Percentiles rank a stretch among this genome's conserved stretches.
phyloP scores from a whole-genome alignment of 2,329 filamentous ascomycete species.

The Aureobasidium pullulans region DNA sequence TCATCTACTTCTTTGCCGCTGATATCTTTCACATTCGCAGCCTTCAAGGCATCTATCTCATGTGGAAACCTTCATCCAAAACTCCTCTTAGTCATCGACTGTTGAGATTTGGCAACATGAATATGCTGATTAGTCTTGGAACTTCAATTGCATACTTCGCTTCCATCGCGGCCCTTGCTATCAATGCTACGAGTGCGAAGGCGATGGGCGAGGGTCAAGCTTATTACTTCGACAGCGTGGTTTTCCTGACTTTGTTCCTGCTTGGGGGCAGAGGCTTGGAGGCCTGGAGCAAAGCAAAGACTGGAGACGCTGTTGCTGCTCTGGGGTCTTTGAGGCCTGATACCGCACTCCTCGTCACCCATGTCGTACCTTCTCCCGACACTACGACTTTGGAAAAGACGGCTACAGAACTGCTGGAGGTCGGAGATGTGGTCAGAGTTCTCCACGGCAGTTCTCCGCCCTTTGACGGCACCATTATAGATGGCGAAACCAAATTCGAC shows the following conservation, averaged over 20 bases:
- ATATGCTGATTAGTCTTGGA: slow-evolving; percentile 82
- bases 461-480: slow-evolving; percentile 62
- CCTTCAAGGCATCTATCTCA: slow-evolving; percentile 65
- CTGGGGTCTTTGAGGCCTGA: slow-evolving; percentile 70
- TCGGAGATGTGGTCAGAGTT: slow-evolving; percentile 55
- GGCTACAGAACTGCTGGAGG: slow-evolving; percentile 57
- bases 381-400: slow-evolving; percentile 24
- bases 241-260: slow-evolving; percentile 85
- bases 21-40: slow-evolving; percentile 77
- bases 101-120: slow-evolving; percentile 95
- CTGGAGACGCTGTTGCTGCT: slow-evolving; percentile 76
- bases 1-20: slow-evolving; percentile 78
- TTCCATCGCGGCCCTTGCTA: slow-evolving; percentile 67
- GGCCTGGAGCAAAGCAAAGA: slow-evolving; percentile 84
- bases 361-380: neutral
- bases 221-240: slow-evolving; percentile 82
- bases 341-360: slow-evolving; percentile 60
- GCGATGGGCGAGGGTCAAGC: slow-evolving; percentile 17
- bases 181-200: slow-evolving; percentile 36
- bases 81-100: slow-evolving; percentile 69
- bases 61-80: slow-evolving; percentile 71
- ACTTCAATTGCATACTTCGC: slow-evolving; percentile 83
- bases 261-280: slow-evolving; percentile 69
- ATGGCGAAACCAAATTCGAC: slow-evolving; percentile 62
- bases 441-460: slow-evolving; percentile 76